Conservation (phyloP, 2,329 filamentous ascomycete genomes). For the Arachnomyces sp. region DNA sequence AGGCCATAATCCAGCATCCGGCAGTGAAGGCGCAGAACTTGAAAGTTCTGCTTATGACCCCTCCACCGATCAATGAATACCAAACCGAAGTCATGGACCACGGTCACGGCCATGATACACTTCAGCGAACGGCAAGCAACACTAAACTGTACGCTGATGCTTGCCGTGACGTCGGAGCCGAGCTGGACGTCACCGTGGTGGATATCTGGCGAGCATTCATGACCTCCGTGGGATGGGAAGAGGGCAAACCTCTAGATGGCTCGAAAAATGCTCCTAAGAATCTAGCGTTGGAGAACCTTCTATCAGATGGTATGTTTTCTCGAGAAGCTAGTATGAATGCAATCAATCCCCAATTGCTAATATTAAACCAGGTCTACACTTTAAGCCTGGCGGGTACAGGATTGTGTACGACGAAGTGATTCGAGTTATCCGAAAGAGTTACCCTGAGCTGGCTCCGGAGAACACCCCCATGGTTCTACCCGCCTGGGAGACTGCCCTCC, state of each 20-base stretch:
- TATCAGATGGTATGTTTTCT: slow-evolving; percentile 48
- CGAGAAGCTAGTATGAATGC: background rate
- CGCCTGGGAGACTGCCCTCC: slow-evolving; percentile 41
- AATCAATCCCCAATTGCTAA: slow-evolving; percentile 9
- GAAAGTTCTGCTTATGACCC: slow-evolving; percentile 67
- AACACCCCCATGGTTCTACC: slow-evolving; percentile 48
- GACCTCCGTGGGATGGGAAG: slow-evolving; percentile 50
- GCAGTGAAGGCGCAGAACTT: slow-evolving; percentile 61
- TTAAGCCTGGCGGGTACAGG: slow-evolving; percentile 49
- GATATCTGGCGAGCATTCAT: slow-evolving; percentile 78
- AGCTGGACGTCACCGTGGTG: slow-evolving; percentile 54
- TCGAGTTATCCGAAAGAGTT: slow-evolving; percentile 42
- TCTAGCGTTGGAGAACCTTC: slow-evolving; percentile 44
- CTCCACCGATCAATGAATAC: slow-evolving; percentile 76
- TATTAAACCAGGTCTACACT: slow-evolving; percentile 46
- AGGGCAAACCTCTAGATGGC: slow-evolving; percentile 47
- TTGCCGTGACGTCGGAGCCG: slow-evolving; percentile 53
- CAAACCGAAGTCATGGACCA: slow-evolving; percentile 47
- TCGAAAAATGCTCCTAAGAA: slow-evolving; percentile 52
- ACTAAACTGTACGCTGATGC: slow-evolving; percentile 61
- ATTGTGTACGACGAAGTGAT: slow-evolving; percentile 49
- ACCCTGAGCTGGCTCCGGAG: slow-evolving; percentile 50
- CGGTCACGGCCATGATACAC: slow-evolving; percentile 39
- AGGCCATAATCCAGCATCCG: slow-evolving; percentile 64
- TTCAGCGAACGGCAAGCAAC: slow-evolving; percentile 51